phyloP scores from a whole-genome alignment of 192 early-diverging fungal genomes.

The Polychytrium aggregatum region DNA sequence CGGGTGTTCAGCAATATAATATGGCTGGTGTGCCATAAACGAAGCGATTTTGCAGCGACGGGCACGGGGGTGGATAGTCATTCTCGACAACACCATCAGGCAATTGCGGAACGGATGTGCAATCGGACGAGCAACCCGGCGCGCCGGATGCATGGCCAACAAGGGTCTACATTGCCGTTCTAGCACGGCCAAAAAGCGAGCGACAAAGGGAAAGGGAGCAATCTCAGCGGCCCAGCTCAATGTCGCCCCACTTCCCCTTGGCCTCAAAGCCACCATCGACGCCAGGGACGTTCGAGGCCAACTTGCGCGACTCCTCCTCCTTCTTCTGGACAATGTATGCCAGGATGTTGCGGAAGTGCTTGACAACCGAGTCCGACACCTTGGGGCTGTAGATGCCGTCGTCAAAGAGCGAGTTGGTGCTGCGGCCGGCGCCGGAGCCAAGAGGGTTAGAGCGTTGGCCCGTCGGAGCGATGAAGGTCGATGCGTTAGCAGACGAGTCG shows the following conservation, averaged over 20 bases:
- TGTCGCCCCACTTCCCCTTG: conserved; percentile 3
- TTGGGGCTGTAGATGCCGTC: conserved; percentile 7
- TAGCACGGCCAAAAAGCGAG: too few species aligned
- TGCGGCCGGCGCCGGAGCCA: conserved; percentile 6
- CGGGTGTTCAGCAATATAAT: too few species aligned
- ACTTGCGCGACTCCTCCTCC: conserved; percentile 7
- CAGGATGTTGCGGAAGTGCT: conserved; percentile 27
- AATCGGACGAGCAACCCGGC: too few species aligned
- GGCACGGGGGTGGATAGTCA: too few species aligned
- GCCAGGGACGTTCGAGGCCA: not conserved
- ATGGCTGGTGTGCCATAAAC: too few species aligned
- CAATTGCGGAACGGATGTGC: too few species aligned
- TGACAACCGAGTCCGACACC: conserved; percentile 8
- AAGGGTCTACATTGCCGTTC: too few species aligned
- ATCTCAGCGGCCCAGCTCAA: not conserved
- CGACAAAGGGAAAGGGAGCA: too few species aligned
- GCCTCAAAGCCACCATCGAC: conserved; percentile 3
- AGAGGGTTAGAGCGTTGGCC: too few species aligned
- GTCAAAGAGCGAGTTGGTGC: conserved; percentile 15
- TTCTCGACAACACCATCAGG: too few species aligned
- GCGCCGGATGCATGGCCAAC: too few species aligned
- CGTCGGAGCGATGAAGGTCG: not conserved
- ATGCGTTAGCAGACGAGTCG: not conserved
- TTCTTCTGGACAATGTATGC: conserved; percentile 22
- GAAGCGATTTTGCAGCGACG: too few species aligned